Evolutionary conservation across 2,329 filamentous ascomycete species (phyloP), one percentile per base, ranked within the genome.

Genomic region (Sporothrix pseudoabietina): DNA sequence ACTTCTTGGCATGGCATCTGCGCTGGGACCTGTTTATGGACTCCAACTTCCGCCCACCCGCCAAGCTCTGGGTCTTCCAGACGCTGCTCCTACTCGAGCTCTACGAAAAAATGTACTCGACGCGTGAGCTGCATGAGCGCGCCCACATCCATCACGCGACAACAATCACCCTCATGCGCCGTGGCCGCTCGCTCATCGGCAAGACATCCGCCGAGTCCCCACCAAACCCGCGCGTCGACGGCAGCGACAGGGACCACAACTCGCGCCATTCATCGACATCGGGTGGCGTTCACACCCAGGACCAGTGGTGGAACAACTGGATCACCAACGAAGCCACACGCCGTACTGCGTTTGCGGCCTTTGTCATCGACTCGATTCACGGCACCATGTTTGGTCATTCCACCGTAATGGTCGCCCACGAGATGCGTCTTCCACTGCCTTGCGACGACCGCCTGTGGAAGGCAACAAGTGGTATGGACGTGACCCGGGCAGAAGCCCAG

Each of bases 91-190:
- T 98, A 5, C 86, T 98, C 14, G 96, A 99, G 80, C 84, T 97
- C 0, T 98, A 97, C 78, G 96, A 99, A 83, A 99, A 99, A 85
- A 96, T 97, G 92, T 98, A 95, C 81, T 96, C 94, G 54, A 97
- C 95, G 0, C 88, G 94, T 76, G 91, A 93, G 74, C 85, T 98
- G 44, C 96, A 99, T 81, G 96, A 99, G 82, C 88, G 96, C 76
- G 95, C 95, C 0, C 95, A 98, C 78, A 97, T 98, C 63, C 95
- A 98, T 79, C 96, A 99, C 80, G 95, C 95, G 16, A 98, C 95
- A 0, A 98, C 94, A 0, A 90, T 99, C 76, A 97, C 94, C 0
- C 84, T 98, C 74, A 98, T 99, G 95, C 91, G 96, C 49, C 89
- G 96, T 78, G 96, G 96, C 5, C 92, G 94, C 78, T 97, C 94